Evolutionary conservation across 306 rosid species (phyloP), one percentile per base, ranked within the genome.

Genomic region (Cucurbita pepo): DNA sequence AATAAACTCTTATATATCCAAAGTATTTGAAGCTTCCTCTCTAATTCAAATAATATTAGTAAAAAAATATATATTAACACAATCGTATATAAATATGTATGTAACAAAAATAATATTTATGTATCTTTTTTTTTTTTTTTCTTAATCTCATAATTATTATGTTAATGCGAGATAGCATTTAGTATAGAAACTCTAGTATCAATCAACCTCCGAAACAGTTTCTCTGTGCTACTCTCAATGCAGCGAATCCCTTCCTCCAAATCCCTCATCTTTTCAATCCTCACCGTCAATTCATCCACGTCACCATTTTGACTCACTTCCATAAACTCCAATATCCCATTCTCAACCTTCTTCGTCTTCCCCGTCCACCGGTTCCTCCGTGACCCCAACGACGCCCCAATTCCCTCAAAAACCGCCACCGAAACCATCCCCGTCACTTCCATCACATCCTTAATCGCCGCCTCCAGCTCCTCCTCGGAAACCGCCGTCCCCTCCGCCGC

Each of bases 181-280:
- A 92, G 96, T 41, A 92, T 69, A 0, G 91, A 83, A 44, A 88
- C 90, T 45, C 92, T 78, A 4, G 92, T 75, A 62, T 79, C 82
- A 30, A 92, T 88, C 86, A 89, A 76, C 79, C 90, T 78, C 75
- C 90, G 80, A 55, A 92, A 89, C 1, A 89, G 78, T 14, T 76
- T 80, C 10, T 84, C 86, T 5, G 84, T 74, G 34, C 77, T 81
- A 69, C 34, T 76, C 60, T 92, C 86, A 19, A 88, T 82, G 38
- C 76, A 72, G 0, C 75, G 71, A 4, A 92, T 30, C 18, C 87
- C 80, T 1, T 45, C 57, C 70, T 89, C 96, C 71, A 88, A 48
- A 58, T 80, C 89, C 38, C 83, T 51, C 97, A 88, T 89, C 47
- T 69, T 91, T 82, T 87, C 86, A 82, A 84, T 56, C 15, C 15